Evolutionary conservation across 495 filamentous ascomycete genomes (phyloP).

Genomic region (Pyrenopolyporus hunteri): DNA sequence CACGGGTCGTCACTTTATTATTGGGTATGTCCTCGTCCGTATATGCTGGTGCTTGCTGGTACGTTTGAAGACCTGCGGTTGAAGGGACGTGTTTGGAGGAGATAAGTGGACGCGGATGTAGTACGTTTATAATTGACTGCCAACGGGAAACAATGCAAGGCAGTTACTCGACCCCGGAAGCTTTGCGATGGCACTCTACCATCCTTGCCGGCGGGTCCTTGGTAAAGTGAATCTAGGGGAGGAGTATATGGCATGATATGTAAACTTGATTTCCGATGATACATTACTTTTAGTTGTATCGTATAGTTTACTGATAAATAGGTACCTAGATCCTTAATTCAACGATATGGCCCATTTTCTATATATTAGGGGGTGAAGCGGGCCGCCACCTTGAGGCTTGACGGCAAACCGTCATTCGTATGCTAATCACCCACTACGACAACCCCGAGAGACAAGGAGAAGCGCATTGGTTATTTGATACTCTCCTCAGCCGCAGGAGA

Average conservation of each 20-base stretch:
- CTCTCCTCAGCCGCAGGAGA: neutral
- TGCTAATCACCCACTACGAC: neutral
- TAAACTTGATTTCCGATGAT: constrained; percentile 1
- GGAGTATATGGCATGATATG: constrained; percentile 16
- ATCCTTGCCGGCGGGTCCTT: constrained; percentile 19
- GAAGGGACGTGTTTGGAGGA: constrained; percentile 2
- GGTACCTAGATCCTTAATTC: neutral
- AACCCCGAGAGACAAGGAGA: neutral
- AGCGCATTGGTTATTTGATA: neutral
- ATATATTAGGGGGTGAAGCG: constrained; percentile 24
- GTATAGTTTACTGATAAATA: constrained; percentile 1
- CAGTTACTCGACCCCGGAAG: constrained; percentile 1
- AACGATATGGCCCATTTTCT: neutral
- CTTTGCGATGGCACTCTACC: neutral
- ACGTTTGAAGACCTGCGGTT: constrained; percentile 4
- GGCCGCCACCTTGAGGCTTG: neutral
- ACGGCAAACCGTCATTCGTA: neutral
- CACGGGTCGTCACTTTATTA: too few relatives aligned
- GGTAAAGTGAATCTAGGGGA: constrained; percentile 13
- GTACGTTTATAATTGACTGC: neutral
- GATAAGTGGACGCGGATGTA: constrained; percentile 12
- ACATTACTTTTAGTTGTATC: neutral
- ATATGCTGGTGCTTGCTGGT: constrained; percentile 2
- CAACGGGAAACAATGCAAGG: neutral
- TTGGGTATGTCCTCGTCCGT: constrained; percentile 4